These are phyloP conservation scores for Ascochyta fabae DNA, from an alignment of 2,329 filamentous ascomycete genomes.

Conservation along the genomic window DNA sequence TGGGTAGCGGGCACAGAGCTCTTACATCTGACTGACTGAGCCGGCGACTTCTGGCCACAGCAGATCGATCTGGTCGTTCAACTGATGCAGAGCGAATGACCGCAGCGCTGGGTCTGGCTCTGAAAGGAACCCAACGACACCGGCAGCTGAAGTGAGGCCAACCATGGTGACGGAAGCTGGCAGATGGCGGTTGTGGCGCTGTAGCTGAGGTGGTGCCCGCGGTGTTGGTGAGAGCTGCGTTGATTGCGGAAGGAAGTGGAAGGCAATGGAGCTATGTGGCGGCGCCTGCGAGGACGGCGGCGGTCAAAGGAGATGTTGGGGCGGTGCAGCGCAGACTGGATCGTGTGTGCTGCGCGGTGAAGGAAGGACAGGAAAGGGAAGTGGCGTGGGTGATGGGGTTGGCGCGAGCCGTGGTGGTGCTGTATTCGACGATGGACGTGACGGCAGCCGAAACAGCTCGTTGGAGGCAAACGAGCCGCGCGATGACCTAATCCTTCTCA, in stretches of 20 bases:
- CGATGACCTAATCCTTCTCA: conserved; percentile 22
- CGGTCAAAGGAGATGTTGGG: conserved; percentile 20
- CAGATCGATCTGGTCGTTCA: conserved; percentile 96
- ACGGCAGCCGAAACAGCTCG: conserved; percentile 30
- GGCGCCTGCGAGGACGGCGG: conserved; percentile 39
- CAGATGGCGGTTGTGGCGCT: conserved; percentile 18
- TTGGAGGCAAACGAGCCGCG: conserved; percentile 15
- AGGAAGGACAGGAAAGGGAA: conserved; percentile 41
- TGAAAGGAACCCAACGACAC: conserved; percentile 91
- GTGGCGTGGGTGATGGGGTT: conserved; percentile 39
- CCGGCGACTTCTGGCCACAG: conserved; percentile 97
- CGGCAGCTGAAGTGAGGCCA: conserved; percentile 90
- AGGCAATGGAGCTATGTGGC: conserved; percentile 47
- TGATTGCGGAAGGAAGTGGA: conserved; percentile 43
- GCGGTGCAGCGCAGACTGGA: conserved; percentile 20
- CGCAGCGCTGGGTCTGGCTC: conserved; percentile 94
- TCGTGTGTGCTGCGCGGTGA: conserved; percentile 28
- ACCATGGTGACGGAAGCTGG: conserved; percentile 67
- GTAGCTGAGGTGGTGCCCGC: conserved; percentile 21
- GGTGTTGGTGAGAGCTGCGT: conserved; percentile 30
- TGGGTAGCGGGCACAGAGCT: conserved; percentile 21
- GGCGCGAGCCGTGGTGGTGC: conserved; percentile 38
- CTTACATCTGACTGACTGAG: conserved; percentile 91
- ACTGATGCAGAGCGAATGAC: conserved; percentile 90
- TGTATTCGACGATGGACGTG: conserved; percentile 36